phyloP scores from a whole-genome alignment of 2,329 filamentous ascomycete species.

The Xylariaceae sp. region DNA sequence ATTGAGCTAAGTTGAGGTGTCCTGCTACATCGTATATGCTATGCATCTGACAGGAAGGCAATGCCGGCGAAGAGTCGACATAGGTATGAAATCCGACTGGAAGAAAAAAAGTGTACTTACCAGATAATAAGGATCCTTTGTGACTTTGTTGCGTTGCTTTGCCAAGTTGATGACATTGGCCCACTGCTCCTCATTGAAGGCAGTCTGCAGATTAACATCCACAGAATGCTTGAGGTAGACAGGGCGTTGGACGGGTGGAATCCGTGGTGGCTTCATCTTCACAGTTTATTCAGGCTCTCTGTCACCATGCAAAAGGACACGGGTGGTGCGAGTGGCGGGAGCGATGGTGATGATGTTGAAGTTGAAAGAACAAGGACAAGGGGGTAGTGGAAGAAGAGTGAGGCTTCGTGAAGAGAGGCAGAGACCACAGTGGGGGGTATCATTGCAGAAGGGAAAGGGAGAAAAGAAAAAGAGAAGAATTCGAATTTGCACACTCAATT shows the following conservation, averaged over 20 bases:
- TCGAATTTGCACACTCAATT: conserved; percentile 1
- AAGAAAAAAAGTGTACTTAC: conserved; percentile 37
- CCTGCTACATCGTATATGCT: too few species aligned
- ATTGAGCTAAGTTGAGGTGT: conserved; percentile 2
- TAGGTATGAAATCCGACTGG: too few species aligned
- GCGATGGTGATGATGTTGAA: too few species aligned
- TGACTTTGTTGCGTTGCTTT: conserved; percentile 51
- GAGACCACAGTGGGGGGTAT: conserved; percentile 21
- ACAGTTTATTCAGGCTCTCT: neutral
- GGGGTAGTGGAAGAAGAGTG: neutral
- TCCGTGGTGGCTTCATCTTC: conserved; percentile 17
- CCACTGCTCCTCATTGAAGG: conserved; percentile 60
- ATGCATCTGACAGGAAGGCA: too few species aligned
- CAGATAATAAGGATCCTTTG: conserved; percentile 60
- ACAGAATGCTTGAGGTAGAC: conserved; percentile 18
- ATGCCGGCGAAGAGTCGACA: too few species aligned
- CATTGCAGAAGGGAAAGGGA: conserved; percentile 17
- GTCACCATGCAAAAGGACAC: neutral
- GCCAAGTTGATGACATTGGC: conserved; percentile 53
- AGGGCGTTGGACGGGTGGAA: conserved; percentile 8
- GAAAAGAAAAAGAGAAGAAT: too few species aligned
- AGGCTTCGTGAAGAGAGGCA: neutral
- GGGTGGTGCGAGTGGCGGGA: too few species aligned
- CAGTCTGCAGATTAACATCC: conserved; percentile 53
- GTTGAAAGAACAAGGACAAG: too few species aligned